A percentile compares a stretch with the other conserved stretches of the same genome.
Conservation (phyloP, 768 basidiomycete genomes). For the Thelephora ganbajun region DNA sequence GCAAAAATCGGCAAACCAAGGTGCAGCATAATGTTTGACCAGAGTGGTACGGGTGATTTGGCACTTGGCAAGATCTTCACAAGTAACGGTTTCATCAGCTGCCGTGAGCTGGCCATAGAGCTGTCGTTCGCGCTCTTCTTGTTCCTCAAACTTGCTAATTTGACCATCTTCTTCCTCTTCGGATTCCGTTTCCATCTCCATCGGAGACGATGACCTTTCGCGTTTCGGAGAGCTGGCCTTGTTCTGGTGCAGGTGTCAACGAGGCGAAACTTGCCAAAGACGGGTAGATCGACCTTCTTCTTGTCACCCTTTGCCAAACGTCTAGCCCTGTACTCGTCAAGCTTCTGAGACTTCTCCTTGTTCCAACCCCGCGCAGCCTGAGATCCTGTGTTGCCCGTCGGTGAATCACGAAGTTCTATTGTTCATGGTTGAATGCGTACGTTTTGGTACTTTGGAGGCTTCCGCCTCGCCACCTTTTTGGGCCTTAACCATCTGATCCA, state of each 20-base stretch:
- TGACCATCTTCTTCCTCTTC: slow-evolving; percentile 69
- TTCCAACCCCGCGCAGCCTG: slow-evolving; percentile 61
- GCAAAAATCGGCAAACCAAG: slow-evolving; percentile 80
- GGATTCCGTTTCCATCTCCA: slow-evolving; percentile 77
- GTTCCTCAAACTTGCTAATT: slow-evolving; percentile 58
- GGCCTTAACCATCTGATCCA: slow-evolving; percentile 62
- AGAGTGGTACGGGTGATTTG: slow-evolving; percentile 57
- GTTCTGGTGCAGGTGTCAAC: slow-evolving; percentile 22
- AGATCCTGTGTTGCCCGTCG: slow-evolving; percentile 35
- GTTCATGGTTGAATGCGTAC: slow-evolving; percentile 25
- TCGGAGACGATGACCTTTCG: slow-evolving; percentile 66
- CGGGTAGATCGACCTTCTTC: slow-evolving; percentile 43
- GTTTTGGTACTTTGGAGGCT: slow-evolving; percentile 59
- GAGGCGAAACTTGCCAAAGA: not conserved
- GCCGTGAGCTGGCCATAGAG: slow-evolving; percentile 29
- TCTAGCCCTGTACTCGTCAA: slow-evolving; percentile 77
- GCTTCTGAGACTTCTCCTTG: slow-evolving; percentile 65
- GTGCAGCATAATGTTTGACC: slow-evolving; percentile 54
- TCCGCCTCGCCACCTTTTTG: slow-evolving; percentile 36
- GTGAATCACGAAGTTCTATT: not conserved
- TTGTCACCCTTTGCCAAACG: slow-evolving; percentile 85
- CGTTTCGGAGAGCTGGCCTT: slow-evolving; percentile 44
- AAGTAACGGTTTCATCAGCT: slow-evolving; percentile 32
- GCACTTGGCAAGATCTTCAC: slow-evolving; percentile 47
- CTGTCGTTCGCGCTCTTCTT: slow-evolving; percentile 51